Evolutionary conservation across 75 land plant genomes (phyloP).

Genomic region (Cryptomeria japonica): DNA sequence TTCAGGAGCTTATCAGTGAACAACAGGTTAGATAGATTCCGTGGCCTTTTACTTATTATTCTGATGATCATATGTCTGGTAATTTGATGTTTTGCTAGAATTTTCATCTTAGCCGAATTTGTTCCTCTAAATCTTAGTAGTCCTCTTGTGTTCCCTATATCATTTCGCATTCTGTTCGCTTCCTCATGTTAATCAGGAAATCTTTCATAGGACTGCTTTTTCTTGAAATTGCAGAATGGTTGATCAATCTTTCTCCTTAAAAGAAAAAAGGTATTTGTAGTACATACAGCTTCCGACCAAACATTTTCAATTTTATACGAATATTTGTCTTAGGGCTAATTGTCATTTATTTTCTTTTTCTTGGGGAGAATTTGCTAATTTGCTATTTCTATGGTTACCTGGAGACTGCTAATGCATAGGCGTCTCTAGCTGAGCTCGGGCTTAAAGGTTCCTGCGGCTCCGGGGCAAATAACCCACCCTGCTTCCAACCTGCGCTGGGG

Average conservation of each 20-base stretch:
- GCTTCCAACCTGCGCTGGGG: too few relatives aligned
- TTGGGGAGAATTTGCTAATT: too few relatives aligned
- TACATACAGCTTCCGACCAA: too few relatives aligned
- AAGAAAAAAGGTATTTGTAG: not conserved
- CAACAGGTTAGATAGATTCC: slow-evolving; percentile 56
- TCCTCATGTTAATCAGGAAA: not conserved
- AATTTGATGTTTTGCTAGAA: too few relatives aligned
- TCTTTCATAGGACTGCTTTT: not conserved
- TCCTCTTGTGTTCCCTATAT: not conserved
- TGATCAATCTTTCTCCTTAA: not conserved
- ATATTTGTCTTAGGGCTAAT: not conserved
- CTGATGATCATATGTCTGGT: not conserved
- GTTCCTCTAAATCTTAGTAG: not conserved
- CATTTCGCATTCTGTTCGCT: not conserved
- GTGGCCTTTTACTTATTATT: not conserved
- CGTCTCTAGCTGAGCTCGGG: too few relatives aligned
- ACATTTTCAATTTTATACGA: not conserved
- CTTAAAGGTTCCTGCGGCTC: too few relatives aligned
- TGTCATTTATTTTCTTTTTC: not conserved
- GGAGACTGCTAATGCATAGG: too few relatives aligned
- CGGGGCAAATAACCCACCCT: too few relatives aligned
- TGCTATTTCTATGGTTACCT: too few relatives aligned
- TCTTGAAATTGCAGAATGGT: not conserved
- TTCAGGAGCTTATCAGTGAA: slow-evolving; percentile 56
- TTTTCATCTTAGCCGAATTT: not conserved